Base-by-base conservation (phyloP, 2,329 filamentous ascomycete species). In the Gliomastix tumulicola region DNA sequence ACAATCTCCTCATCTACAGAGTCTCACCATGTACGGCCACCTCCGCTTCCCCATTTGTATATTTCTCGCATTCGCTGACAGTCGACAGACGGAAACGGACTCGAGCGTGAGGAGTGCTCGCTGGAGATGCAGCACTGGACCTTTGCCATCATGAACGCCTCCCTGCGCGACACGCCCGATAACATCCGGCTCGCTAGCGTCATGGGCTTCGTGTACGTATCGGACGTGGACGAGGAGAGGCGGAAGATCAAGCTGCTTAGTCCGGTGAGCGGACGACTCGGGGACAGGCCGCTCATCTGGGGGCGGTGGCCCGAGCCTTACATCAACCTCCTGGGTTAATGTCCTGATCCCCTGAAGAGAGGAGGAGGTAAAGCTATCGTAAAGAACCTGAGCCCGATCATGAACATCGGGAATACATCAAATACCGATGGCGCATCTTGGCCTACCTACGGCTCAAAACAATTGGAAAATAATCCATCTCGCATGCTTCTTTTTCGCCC, bases 121-220 rank as follows among this genome's bases (percentile, higher is more conserved):
- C 63, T 76, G 2, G 68, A 74, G 18, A 79, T 97, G 61, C 76
- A 87, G 43, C 88, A 94, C 52, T 85, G 83, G 55, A 73, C 94
- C 1, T 66, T 97, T 8, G 88, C 90, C 1, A 81, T 98, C 36
- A 88, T 94, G 59, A 80, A 88, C 53, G 88, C 84, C 32, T 72
- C 76, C 3, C 61, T 76, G 1, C 79, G 75, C 32, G 88, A 92
- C 42, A 65, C 74, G 1, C 74, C 83, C 7, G 79, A 86, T 33
- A 74, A 77, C 2, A 80, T 97, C 31, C 76, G 87, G 11, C 83
- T 89, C 48, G 80, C 88, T 7, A 84, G 82, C 38, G 81, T 97
- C 21, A 84, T 94, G 74, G 92, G 92, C 0, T 98, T 94, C 53
- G 74, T 96, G 21, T 96, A 95, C 52, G 84, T 97, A 13, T 83